A percentile compares a stretch with the other conserved stretches of the same genome.
Evolutionary conservation across 345 rosid species (phyloP).

Genomic region (Lepidium aucheri): DNA sequence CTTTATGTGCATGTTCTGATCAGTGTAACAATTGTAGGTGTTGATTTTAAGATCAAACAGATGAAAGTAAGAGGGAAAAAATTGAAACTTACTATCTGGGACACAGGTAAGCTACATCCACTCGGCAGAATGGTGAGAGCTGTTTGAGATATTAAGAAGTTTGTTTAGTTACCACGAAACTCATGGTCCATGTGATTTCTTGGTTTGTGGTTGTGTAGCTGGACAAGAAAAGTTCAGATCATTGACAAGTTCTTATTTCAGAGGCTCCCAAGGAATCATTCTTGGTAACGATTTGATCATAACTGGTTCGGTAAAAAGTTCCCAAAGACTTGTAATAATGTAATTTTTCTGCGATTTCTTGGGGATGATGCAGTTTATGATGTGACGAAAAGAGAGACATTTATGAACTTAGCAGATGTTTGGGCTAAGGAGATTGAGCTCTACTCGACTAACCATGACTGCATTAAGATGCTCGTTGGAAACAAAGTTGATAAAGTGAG

Average conservation of each 20-base stretch:
- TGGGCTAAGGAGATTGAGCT: conserved; percentile 91
- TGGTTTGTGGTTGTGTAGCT: conserved; percentile 42
- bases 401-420: conserved; percentile 60
- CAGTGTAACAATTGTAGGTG: conserved; percentile 43
- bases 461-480: conserved; percentile 74
- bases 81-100: conserved; percentile 94
- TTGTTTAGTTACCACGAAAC: background rate
- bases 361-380: conserved; percentile 58
- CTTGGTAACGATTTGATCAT: conserved; percentile 44
- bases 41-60: conserved; percentile 88
- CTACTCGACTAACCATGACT: conserved; percentile 67
- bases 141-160: background rate
- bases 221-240: conserved; percentile 96
- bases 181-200: background rate
- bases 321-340: background rate
- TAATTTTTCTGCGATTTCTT: background rate
- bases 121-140: background rate
- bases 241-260: conserved; percentile 74
- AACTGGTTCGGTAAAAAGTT: background rate
- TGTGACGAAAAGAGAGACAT: conserved; percentile 73
- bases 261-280: conserved; percentile 92
- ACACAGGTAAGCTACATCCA: conserved; percentile 53
- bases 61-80: conserved; percentile 61
- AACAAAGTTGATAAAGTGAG: conserved; percentile 82
- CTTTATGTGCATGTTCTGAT: background rate